phyloP scores from a whole-genome alignment of 1,284 basidiomycete genomes.

The Ceratobasidium sp. region DNA sequence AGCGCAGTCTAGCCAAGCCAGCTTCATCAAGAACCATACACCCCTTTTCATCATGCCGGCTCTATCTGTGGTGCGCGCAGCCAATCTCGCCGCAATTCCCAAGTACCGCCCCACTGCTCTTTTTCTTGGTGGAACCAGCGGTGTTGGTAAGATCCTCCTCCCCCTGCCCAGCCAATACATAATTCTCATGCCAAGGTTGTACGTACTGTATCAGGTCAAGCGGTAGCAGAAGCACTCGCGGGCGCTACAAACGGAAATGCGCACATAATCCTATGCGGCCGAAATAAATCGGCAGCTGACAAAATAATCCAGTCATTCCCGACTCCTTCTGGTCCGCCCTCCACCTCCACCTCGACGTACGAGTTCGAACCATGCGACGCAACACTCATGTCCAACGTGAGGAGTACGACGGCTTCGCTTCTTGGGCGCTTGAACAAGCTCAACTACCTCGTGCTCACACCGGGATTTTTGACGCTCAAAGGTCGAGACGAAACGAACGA shows the following conservation, averaged over 20 bases:
- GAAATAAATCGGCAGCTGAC: constrained; percentile 54
- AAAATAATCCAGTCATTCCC: constrained; percentile 50
- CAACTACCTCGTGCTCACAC: constrained; percentile 56
- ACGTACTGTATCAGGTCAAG: constrained; percentile 8
- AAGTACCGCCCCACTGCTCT: constrained; percentile 53
- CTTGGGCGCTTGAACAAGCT: constrained; percentile 46
- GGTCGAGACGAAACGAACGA: constrained; percentile 57
- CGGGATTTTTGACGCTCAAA: constrained; percentile 50
- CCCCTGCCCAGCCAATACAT: background rate
- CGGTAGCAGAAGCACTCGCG: constrained; percentile 35
- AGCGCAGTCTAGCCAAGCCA: background rate
- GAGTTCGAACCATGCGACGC: constrained; percentile 59
- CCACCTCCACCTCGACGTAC: constrained; percentile 46
- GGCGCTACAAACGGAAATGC: constrained; percentile 49
- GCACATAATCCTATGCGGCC: constrained; percentile 58
- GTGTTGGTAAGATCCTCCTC: constrained; percentile 50
- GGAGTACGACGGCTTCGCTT: constrained; percentile 48
- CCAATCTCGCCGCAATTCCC: constrained; percentile 50
- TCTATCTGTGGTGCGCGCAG: constrained; percentile 49
- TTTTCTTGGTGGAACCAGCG: constrained; percentile 59
- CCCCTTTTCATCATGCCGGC: constrained; percentile 44
- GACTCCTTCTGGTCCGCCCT: constrained; percentile 36
- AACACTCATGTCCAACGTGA: constrained; percentile 56
- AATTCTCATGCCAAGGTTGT: background rate
- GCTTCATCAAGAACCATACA: background rate